Evolutionary conservation across 768 basidiomycete genomes (phyloP).

Genomic region (Baorangia bicolor): DNA sequence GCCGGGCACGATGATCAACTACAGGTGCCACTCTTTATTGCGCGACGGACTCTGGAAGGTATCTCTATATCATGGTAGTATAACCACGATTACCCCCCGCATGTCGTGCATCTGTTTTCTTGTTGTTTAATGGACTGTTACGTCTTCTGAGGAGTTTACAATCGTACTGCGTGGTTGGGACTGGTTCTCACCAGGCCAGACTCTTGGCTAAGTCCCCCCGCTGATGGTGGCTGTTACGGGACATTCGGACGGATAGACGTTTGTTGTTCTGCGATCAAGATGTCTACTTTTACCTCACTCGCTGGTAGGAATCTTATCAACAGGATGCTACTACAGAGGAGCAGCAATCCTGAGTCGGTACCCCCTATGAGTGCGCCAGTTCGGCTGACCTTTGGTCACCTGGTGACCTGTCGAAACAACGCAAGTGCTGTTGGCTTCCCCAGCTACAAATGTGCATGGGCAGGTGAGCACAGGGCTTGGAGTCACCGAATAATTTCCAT

Average conservation of each 20-base stretch:
- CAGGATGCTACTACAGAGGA: neutral
- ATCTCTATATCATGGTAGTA: neutral
- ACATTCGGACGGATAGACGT: neutral
- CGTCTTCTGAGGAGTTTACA: too few species aligned
- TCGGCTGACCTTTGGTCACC: neutral
- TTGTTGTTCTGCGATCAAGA: conserved; percentile 2
- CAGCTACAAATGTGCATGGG: neutral
- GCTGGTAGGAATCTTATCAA: neutral
- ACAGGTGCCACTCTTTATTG: neutral
- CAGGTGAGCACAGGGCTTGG: too few species aligned
- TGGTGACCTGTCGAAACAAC: neutral
- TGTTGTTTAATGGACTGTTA: conserved; percentile 1
- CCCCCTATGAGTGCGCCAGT: neutral
- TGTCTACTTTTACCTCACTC: conserved; percentile 1
- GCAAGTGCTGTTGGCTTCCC: neutral
- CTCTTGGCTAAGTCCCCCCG: too few species aligned
- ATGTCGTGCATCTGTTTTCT: neutral
- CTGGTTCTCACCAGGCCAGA: too few species aligned
- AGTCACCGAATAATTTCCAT: too few species aligned
- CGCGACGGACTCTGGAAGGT: neutral
- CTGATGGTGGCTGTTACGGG: neutral
- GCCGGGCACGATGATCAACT: conserved; percentile 3
- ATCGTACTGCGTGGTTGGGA: too few species aligned
- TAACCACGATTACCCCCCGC: neutral
- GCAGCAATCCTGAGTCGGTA: neutral